phyloP scores from a whole-genome alignment of 495 filamentous ascomycete genomes.

The Aspergillus ellipticus region DNA sequence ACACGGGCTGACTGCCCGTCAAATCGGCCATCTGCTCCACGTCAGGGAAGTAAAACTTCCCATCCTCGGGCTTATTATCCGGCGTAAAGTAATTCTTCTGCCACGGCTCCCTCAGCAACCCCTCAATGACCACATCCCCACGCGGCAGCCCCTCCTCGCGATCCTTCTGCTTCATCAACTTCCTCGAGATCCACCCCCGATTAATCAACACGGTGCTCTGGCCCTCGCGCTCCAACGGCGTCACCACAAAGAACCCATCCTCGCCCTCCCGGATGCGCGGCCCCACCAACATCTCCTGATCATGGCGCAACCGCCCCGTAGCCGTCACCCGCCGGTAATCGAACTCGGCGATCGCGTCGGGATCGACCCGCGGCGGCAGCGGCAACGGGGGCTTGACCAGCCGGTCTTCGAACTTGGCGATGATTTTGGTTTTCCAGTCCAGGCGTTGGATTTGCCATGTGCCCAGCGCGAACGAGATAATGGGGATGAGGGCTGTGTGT shows the following conservation, averaged over 20 bases:
- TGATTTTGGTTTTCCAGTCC: conserved; percentile 85
- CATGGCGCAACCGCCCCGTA: conserved; percentile 73
- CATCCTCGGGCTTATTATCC: conserved; percentile 73
- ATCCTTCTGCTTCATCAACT: conserved; percentile 57
- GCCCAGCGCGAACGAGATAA: conserved; percentile 85
- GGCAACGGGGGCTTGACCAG: conserved; percentile 83
- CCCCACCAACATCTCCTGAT: conserved; percentile 93
- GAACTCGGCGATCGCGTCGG: conserved; percentile 75
- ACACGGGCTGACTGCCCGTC: conserved; percentile 81
- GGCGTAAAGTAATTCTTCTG: conserved; percentile 98
- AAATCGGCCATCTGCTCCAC: conserved; percentile 87
- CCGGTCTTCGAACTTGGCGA: conserved; percentile 86
- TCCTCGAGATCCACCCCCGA: conserved; percentile 84
- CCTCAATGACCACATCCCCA: conserved; percentile 72
- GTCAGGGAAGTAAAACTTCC: conserved; percentile 93
- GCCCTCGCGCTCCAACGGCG: conserved; percentile 75
- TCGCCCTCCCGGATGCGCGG: conserved; percentile 85
- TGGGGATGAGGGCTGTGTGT: conserved; percentile 71
- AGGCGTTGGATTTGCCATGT: conserved; percentile 96
- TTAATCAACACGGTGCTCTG: conserved; percentile 74
- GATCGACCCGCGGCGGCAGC: conserved; percentile 77
- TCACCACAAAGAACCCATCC: conserved; percentile 86
- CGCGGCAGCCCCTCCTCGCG: conserved; percentile 53
- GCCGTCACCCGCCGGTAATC: conserved; percentile 84
- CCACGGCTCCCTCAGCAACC: conserved; percentile 83